phyloP scores from a whole-genome alignment of 2,329 filamentous ascomycete genomes.

The Apiospora malaysiana region DNA sequence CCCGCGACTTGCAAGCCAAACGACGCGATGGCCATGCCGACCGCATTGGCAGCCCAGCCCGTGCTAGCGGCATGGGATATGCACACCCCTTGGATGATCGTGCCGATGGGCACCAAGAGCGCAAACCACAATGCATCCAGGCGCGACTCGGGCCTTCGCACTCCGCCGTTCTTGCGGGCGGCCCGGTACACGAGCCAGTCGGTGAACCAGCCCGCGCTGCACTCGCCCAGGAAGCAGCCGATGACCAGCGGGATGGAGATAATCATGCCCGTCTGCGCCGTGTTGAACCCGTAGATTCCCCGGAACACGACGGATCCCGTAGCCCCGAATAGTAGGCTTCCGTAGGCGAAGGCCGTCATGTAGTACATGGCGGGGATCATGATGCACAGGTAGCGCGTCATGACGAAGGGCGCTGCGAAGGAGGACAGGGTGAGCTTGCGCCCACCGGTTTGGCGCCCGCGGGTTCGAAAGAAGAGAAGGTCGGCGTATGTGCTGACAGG shows the following conservation, averaged over 20 bases:
- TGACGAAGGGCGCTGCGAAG: slow-evolving; percentile 30
- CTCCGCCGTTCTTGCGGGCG: slow-evolving; percentile 33
- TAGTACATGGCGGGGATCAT: slow-evolving; percentile 32
- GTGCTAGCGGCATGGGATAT: slow-evolving; percentile 36
- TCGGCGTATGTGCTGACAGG: background rate
- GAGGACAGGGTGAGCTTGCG: slow-evolving; percentile 25
- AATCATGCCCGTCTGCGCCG: slow-evolving; percentile 33
- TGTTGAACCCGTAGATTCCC: slow-evolving; percentile 33
- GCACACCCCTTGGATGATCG: slow-evolving; percentile 35
- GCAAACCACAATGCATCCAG: slow-evolving; percentile 40
- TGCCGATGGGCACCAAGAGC: slow-evolving; percentile 34
- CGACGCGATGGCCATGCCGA: slow-evolving; percentile 44
- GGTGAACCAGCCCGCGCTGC: slow-evolving; percentile 35
- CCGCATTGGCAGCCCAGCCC: slow-evolving; percentile 40
- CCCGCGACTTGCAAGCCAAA: slow-evolving; percentile 43
- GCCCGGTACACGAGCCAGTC: slow-evolving; percentile 39
- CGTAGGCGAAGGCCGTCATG: slow-evolving; percentile 34
- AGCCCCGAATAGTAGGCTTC: slow-evolving; percentile 34
- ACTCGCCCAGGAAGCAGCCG: slow-evolving; percentile 36
- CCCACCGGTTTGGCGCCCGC: slow-evolving; percentile 4
- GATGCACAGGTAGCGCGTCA: slow-evolving; percentile 32
- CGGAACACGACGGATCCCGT: slow-evolving; percentile 32
- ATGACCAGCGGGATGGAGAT: slow-evolving; percentile 34
- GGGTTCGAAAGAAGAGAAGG: background rate
- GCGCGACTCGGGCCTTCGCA: slow-evolving; percentile 37